These are phyloP conservation scores for Bipolaris gigantea DNA, from an alignment of 2,329 filamentous ascomycete genomes.

Conservation along the genomic window DNA sequence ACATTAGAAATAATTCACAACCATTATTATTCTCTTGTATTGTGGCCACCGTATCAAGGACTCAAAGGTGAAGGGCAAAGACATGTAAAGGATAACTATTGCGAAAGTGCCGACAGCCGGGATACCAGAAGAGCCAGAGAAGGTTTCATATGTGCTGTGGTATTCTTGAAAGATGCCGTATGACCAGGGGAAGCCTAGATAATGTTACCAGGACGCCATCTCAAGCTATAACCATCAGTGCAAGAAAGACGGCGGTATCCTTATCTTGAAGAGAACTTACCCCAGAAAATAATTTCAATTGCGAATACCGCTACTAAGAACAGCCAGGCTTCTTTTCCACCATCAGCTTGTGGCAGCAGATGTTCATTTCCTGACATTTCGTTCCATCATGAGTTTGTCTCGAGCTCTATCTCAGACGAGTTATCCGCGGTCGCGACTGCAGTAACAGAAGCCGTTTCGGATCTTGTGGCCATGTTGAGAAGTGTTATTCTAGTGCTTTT, in stretches of 20 bases:
- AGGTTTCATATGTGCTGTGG: constrained; percentile 63
- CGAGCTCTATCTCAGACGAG: constrained; percentile 5
- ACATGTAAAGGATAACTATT: constrained; percentile 55
- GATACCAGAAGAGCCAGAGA: constrained; percentile 56
- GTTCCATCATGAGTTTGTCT: constrained; percentile 6
- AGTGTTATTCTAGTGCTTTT: background rate
- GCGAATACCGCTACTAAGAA: constrained; percentile 55
- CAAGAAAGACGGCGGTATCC: background rate
- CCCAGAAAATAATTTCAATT: constrained; percentile 57
- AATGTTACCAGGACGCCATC: constrained; percentile 1
- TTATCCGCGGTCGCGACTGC: background rate
- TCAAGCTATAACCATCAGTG: background rate
- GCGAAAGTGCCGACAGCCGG: constrained; percentile 67
- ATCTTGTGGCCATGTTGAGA: background rate
- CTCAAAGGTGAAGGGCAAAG: constrained; percentile 46
- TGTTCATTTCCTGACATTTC: constrained; percentile 10
- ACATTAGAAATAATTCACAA: constrained; percentile 44
- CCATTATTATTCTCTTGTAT: constrained; percentile 32
- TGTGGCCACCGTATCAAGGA: constrained; percentile 40
- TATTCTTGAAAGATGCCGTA: constrained; percentile 74
- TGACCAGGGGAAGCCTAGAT: constrained; percentile 64
- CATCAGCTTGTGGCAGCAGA: constrained; percentile 51
- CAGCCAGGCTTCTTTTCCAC: constrained; percentile 56
- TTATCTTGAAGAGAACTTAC: constrained; percentile 11
- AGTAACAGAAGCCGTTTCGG: background rate